Evolutionary conservation across 371 early-diverging fungal species (phyloP).

Genomic region (Mortierella sp.): DNA sequence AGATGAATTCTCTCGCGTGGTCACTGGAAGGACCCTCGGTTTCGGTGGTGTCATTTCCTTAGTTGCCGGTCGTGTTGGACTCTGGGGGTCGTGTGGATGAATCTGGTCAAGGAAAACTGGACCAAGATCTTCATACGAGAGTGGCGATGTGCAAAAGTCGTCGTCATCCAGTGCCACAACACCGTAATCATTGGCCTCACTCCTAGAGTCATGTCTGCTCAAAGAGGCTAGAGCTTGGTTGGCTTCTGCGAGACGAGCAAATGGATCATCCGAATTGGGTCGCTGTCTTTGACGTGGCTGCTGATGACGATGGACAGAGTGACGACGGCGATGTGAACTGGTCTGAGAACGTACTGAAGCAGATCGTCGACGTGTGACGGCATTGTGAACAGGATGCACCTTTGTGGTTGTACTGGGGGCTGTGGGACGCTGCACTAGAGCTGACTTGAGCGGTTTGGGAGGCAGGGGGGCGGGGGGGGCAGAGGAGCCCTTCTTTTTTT

Average conservation of each 20-base stretch:
- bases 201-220: slow-evolving; percentile 5
- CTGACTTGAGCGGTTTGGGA: slow-evolving; percentile 45
- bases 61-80: background rate
- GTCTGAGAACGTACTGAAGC: slow-evolving; percentile 42
- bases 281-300: background rate
- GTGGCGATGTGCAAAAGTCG: slow-evolving; percentile 14
- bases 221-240: slow-evolving; percentile 27
- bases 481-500: background rate
- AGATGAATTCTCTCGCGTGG: background rate
- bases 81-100: background rate
- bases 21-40: slow-evolving; percentile 19
- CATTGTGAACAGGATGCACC: slow-evolving; percentile 22
- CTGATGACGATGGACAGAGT: background rate
- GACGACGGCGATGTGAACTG: slow-evolving; percentile 15
- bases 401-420: background rate
- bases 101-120: background rate
- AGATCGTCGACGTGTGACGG: slow-evolving; percentile 21
- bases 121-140: slow-evolving; percentile 3
- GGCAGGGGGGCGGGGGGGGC: slow-evolving; percentile 7
- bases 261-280: slow-evolving; percentile 8
- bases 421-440: slow-evolving; percentile 33
- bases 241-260: slow-evolving; percentile 34
- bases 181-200: background rate
- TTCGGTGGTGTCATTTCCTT: slow-evolving; percentile 10
- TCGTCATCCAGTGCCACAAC: slow-evolving; percentile 1